phyloP scores from a whole-genome alignment of 2,329 filamentous ascomycete species.

The Escovopsis sp. region DNA sequence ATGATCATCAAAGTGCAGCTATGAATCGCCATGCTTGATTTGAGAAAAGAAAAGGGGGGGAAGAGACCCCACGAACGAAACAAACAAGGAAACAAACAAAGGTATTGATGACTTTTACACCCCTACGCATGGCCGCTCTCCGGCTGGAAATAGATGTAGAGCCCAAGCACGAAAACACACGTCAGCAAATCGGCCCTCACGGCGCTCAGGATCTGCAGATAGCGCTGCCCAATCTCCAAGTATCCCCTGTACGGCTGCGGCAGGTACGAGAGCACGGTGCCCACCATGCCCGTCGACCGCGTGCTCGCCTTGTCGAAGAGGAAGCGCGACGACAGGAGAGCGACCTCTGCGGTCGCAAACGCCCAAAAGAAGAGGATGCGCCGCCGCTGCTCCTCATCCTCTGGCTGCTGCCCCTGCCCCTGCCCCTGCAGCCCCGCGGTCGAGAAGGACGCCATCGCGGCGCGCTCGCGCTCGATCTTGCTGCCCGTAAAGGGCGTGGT shows the following conservation, averaged over 20 bases:
- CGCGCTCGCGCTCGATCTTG: constrained; percentile 41
- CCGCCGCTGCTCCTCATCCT: constrained; percentile 17
- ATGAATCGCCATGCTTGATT: too few relatives aligned
- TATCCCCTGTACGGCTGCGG: constrained; percentile 50
- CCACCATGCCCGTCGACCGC: constrained; percentile 46
- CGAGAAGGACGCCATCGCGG: constrained; percentile 12
- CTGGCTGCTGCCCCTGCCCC: constrained; percentile 11
- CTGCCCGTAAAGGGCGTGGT: constrained; percentile 55
- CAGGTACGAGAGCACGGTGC: constrained; percentile 48
- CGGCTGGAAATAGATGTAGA: constrained; percentile 25
- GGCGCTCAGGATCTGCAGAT: constrained; percentile 56
- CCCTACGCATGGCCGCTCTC: constrained; percentile 15
- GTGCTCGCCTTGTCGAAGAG: constrained; percentile 49
- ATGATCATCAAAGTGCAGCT: too few relatives aligned
- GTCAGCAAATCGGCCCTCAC: constrained; percentile 61
- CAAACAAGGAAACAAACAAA: too few relatives aligned
- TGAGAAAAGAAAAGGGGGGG: too few relatives aligned
- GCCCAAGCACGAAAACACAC: constrained; percentile 60
- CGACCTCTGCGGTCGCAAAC: constrained; percentile 64
- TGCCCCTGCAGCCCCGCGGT: too few relatives aligned
- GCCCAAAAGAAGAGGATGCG: constrained; percentile 51
- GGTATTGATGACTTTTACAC: background rate
- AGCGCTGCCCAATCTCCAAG: constrained; percentile 45
- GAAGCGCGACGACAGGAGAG: constrained; percentile 57
- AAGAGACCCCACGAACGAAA: too few relatives aligned